These are phyloP conservation scores for Glycine soja DNA, from an alignment of 306 rosid species.

Conservation along the genomic window DNA sequence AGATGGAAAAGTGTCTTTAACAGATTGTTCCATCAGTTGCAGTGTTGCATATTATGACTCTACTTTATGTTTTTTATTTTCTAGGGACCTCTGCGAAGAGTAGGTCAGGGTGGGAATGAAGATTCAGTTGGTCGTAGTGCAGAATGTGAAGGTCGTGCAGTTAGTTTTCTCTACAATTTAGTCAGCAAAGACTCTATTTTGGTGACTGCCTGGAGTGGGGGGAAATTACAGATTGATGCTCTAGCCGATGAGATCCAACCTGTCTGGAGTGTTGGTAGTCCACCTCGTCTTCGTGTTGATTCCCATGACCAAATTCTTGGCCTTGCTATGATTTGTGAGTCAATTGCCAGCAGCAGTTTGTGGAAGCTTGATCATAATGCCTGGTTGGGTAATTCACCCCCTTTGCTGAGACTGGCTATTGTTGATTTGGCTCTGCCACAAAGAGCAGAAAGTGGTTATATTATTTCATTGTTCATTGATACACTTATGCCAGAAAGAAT, in stretches of 20 bases:
- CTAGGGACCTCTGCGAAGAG: slow-evolving; percentile 88
- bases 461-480: slow-evolving; percentile 72
- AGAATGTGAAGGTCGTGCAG: slow-evolving; percentile 88
- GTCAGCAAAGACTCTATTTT: slow-evolving; percentile 86
- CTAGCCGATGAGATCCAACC: slow-evolving; percentile 98
- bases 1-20: slow-evolving; percentile 29
- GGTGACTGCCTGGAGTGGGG: slow-evolving; percentile 97
- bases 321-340: slow-evolving; percentile 96
- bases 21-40: slow-evolving; percentile 30
- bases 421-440: slow-evolving; percentile 91
- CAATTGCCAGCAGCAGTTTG: slow-evolving; percentile 48
- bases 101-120: slow-evolving; percentile 66
- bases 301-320: slow-evolving; percentile 72
- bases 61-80: slow-evolving; percentile 41
- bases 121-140: slow-evolving; percentile 66
- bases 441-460: slow-evolving; percentile 62
- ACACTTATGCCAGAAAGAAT: slow-evolving; percentile 88
- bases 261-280: slow-evolving; percentile 75
- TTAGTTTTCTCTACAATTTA: slow-evolving; percentile 76
- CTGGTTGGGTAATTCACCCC: slow-evolving; percentile 88
- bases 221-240: slow-evolving; percentile 92
- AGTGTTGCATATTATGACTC: slow-evolving; percentile 28
- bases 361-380: slow-evolving; percentile 72
- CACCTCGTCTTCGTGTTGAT: slow-evolving; percentile 87
- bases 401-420: slow-evolving; percentile 82